Base-by-base conservation (phyloP, 495 filamentous ascomycete species). In the Aspergillus ellipticus region DNA sequence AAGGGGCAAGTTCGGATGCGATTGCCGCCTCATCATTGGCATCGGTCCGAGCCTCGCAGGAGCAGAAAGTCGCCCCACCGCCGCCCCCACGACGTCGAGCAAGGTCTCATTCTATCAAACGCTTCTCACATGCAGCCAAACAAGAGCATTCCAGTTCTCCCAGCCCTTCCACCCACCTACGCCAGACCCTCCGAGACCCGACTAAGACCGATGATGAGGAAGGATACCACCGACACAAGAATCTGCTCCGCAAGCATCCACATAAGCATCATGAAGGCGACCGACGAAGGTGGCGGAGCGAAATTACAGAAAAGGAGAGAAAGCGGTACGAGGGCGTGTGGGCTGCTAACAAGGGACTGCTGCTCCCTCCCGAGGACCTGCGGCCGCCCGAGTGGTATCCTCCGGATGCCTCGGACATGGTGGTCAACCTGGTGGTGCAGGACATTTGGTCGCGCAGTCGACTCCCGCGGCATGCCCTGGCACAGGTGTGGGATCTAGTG, bases 311-410 rank as follows among this genome's bases (percentile, higher is more conserved):
- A 54, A 72, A 84, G 8, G 90, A 97, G 63, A 80, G 91, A 35
- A 90, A 89, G 62, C 79, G 93, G n/a, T 97, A 97, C 63, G 94
- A 97, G 72, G 95, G 91, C 4, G 86, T 98, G 3, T 98, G 92
- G 91, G 94, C 95, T 21, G 92, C 90, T 16, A 97, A 98, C 63
- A 83, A 83, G 55, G 93, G 92, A 0, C 53, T 92, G n/a, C 70
- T 80, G 22, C 69, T 83, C 47, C 59, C 66, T 37, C 51, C 50
- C 2, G 2, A 6, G 6, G 22, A 51, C 13, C 50, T 56, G 19
- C 26, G 17, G 5, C 45, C 55, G 2, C 33, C 54, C 0, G 39
- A 56, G 10, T 48, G 28, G 45, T 70, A 68, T 59, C 72, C 68
- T 13, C 60, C 61, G 0, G 31, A 60, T 13, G 58, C 69, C 0